A percentile compares a stretch with the other conserved stretches of the same genome.
phyloP scores from a whole-genome alignment of 2,329 filamentous ascomycete genomes.

The Xylariaceae sp. region DNA sequence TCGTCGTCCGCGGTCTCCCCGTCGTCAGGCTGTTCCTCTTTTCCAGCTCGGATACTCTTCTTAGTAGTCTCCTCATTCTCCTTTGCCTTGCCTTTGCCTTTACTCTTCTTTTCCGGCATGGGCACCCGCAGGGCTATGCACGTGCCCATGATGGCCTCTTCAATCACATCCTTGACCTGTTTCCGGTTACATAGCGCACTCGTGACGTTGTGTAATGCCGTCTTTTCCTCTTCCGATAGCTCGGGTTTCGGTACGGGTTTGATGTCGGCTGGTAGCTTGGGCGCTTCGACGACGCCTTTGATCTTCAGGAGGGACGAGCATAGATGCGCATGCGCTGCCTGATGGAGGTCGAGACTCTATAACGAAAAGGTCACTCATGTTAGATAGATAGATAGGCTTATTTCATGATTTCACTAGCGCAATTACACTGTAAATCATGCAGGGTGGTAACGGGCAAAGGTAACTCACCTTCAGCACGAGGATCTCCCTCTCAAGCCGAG shows the following conservation, averaged over 20 bases:
- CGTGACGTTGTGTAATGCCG: constrained; percentile 64
- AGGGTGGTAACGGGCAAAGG: no score
- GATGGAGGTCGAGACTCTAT: constrained; percentile 63
- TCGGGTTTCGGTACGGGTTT: constrained; percentile 57
- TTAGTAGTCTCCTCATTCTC: constrained; percentile 40
- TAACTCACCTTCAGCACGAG: constrained; percentile 59
- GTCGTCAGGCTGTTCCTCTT: constrained; percentile 36
- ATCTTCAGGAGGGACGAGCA: constrained; percentile 61
- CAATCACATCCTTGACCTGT: constrained; percentile 56
- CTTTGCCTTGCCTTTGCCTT: constrained; percentile 39
- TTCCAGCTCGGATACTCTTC: background rate
- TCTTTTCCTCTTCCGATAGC: constrained; percentile 58
- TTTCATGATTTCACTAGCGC: no score
- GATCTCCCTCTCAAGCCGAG: constrained; percentile 68
- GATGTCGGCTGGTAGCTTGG: constrained; percentile 57
- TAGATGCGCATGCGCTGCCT: constrained; percentile 63
- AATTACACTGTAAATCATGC: no score
- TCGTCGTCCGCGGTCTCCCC: constrained; percentile 29
- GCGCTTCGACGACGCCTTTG: constrained; percentile 58
- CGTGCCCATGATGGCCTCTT: constrained; percentile 56
- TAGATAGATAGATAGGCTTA: no score
- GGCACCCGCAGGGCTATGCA: constrained; percentile 57
- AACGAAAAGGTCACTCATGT: no score
- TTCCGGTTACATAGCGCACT: constrained; percentile 62
- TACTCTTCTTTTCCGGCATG: constrained; percentile 52